Conservation (phyloP, 108 stramenopile species). For the Nitzschia sp. region DNA sequence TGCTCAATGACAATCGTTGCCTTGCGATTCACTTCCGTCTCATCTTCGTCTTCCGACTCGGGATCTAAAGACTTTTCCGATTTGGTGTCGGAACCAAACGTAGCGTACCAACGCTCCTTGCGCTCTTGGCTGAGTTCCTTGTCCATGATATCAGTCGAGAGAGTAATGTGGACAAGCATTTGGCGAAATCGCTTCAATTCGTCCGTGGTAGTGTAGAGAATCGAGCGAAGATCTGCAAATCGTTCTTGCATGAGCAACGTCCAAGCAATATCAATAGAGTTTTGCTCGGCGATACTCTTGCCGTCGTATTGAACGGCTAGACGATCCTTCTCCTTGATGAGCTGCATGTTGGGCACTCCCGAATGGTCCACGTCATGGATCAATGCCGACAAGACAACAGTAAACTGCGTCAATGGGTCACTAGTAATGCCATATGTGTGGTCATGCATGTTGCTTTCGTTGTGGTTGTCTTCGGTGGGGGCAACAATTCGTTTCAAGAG, state of each 20-base stretch:
- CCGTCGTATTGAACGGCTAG: constrained; percentile 2
- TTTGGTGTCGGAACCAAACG: constrained; percentile 9
- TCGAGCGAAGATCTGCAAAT: neutral
- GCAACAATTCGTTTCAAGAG: constrained; percentile 24
- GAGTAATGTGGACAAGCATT: neutral
- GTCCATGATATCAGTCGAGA: constrained; percentile 8
- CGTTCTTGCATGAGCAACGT: constrained; percentile 5
- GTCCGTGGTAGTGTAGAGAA: neutral
- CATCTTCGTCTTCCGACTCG: neutral
- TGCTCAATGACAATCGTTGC: too few relatives aligned
- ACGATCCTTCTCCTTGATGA: neutral
- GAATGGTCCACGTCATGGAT: constrained; percentile 46
- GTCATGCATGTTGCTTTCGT: constrained; percentile 7
- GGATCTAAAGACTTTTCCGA: neutral
- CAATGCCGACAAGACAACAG: constrained; percentile 46
- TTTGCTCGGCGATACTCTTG: constrained; percentile 4
- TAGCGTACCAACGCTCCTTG: constrained; percentile 27
- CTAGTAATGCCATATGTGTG: constrained; percentile 43
- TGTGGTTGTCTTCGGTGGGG: neutral
- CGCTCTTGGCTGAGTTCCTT: neutral
- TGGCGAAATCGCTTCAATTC: constrained; percentile 6
- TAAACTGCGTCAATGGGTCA: too few relatives aligned
- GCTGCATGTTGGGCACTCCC: neutral
- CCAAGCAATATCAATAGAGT: too few relatives aligned
- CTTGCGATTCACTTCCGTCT: constrained; percentile 7